Conservation (phyloP, 2,329 filamentous ascomycete species). For the Colletotrichum sansevieriae region DNA sequence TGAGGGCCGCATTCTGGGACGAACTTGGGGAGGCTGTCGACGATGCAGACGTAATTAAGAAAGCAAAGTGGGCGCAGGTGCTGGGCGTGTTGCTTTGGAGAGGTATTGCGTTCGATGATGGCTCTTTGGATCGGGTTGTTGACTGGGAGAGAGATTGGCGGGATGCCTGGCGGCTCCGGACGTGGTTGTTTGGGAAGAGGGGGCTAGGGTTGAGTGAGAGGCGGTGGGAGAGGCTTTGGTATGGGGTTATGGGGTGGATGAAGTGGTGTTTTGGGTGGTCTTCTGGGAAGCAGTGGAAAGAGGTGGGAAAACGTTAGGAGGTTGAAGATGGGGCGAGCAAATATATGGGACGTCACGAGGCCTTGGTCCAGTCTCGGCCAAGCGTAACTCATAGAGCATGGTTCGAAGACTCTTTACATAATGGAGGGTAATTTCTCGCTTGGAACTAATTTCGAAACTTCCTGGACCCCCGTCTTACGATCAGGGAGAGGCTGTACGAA, state of each 20-base stretch:
- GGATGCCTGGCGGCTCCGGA: slow-evolving; percentile 66
- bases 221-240: slow-evolving; percentile 8
- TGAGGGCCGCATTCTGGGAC: slow-evolving; percentile 66
- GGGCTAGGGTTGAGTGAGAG: slow-evolving; percentile 1
- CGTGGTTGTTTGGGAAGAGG: slow-evolving; percentile 24
- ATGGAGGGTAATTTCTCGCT: too few species aligned
- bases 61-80: slow-evolving; percentile 58
- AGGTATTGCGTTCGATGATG: slow-evolving; percentile 74
- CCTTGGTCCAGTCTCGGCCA: too few species aligned
- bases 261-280: background rate
- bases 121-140: slow-evolving; percentile 69
- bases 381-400: too few species aligned
- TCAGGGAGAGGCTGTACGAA: too few species aligned
- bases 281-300: background rate
- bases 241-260: background rate
- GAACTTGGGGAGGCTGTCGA: slow-evolving; percentile 52
- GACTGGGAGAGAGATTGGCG: slow-evolving; percentile 61
- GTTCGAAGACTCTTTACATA: too few species aligned
- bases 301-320: too few species aligned
- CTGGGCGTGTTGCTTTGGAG: slow-evolving; percentile 73
- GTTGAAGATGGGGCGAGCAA: too few species aligned
- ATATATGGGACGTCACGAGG: too few species aligned
- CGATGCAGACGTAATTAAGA: slow-evolving; percentile 46
- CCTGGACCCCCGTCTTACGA: too few species aligned
- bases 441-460: too few species aligned